phyloP scores from a whole-genome alignment of 345 rosid species.

The Geranium brycei region DNA sequence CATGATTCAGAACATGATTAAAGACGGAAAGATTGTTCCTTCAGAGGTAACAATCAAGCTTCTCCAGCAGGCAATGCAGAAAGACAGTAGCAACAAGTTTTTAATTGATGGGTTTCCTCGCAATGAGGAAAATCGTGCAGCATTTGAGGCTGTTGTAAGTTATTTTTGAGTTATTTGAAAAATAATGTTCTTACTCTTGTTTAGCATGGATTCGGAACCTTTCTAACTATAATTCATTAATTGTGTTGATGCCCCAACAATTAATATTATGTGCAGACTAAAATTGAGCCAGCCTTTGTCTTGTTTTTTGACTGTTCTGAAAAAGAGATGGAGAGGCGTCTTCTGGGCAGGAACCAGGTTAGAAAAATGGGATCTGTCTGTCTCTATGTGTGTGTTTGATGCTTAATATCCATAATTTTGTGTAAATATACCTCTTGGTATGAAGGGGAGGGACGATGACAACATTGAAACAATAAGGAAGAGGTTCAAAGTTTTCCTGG shows the following conservation, averaged over 20 bases:
- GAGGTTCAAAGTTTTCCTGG: conserved; percentile 46
- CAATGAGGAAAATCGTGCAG: conserved; percentile 63
- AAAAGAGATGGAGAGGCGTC: conserved; percentile 53
- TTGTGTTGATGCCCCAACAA: background rate
- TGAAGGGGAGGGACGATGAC: conserved; percentile 48
- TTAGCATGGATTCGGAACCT: background rate
- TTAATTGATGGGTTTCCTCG: conserved; percentile 84
- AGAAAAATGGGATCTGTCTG: background rate
- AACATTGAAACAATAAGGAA: conserved; percentile 51
- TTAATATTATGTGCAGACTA: conserved; percentile 27
- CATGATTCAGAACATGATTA: conserved; percentile 55
- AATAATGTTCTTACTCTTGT: background rate
- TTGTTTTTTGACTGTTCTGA: conserved; percentile 49
- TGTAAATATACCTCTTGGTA: background rate
- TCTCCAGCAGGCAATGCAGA: conserved; percentile 54
- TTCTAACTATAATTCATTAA: background rate
- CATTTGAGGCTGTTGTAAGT: conserved; percentile 59
- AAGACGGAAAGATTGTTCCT: conserved; percentile 73
- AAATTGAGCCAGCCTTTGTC: conserved; percentile 47
- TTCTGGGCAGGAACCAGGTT: conserved; percentile 66
- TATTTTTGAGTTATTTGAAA: conserved; percentile 1
- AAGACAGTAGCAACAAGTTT: conserved; percentile 45
- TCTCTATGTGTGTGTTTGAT: background rate
- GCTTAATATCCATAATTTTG: background rate
- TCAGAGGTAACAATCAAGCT: conserved; percentile 77